A percentile compares a stretch with the other conserved stretches of the same genome.
These are phyloP conservation scores for Boletus sp. DNA, from an alignment of 1,284 basidiomycete genomes.

Conservation along the genomic window DNA sequence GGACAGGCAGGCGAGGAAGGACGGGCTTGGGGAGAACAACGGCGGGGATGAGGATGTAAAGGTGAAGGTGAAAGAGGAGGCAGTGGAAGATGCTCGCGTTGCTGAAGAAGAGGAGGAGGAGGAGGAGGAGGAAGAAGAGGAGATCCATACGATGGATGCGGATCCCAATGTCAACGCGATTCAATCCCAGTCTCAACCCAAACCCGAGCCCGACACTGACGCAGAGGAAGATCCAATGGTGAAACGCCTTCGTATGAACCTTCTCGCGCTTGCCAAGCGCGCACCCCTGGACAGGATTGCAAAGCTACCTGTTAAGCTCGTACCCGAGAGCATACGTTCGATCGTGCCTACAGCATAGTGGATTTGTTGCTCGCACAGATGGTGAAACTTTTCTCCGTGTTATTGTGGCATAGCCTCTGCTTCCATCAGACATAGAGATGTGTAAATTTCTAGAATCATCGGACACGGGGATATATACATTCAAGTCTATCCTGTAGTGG, in stretches of 20 bases:
- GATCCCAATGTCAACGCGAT: slow-evolving; percentile 13
- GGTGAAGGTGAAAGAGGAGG: slow-evolving; percentile 12
- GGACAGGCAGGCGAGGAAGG: background rate
- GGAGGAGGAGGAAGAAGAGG: slow-evolving; percentile 2
- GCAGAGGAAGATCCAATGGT: slow-evolving; percentile 45
- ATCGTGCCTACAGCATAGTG: slow-evolving; percentile 45
- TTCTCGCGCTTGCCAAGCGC: slow-evolving; percentile 68
- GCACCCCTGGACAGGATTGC: slow-evolving; percentile 70
- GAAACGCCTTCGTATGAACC: slow-evolving; percentile 59
- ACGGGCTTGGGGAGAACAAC: slow-evolving; percentile 28
- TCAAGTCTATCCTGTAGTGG: slow-evolving; percentile 1
- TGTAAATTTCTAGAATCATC: slow-evolving; percentile 1
- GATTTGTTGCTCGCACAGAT: background rate
- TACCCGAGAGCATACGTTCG: slow-evolving; percentile 60
- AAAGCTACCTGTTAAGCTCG: slow-evolving; percentile 57
- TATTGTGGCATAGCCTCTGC: background rate
- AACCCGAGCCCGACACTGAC: background rate
- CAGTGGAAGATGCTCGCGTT: background rate
- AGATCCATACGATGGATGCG: slow-evolving; percentile 25
- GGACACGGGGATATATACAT: slow-evolving; percentile 3
- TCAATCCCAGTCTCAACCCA: background rate
- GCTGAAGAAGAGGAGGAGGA: slow-evolving; percentile 8
- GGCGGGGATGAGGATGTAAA: slow-evolving; percentile 35
- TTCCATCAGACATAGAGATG: background rate
- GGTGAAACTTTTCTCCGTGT: no score